Evolutionary conservation across 2,329 filamentous ascomycete genomes (phyloP).

Genomic region (Escovopsis sp.): DNA sequence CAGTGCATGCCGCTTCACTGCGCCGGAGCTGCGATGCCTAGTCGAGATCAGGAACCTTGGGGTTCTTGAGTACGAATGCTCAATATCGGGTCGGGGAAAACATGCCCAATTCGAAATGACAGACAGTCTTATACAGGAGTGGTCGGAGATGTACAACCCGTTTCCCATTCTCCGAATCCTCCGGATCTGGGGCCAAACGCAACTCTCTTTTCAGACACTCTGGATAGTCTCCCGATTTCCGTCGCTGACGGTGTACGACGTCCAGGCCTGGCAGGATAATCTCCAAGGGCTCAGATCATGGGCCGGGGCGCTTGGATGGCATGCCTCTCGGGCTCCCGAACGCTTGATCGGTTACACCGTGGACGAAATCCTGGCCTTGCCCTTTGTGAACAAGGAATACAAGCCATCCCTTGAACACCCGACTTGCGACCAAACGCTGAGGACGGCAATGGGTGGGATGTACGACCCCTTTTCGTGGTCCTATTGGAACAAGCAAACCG

Average conservation of each 20-base stretch:
- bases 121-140: conserved; percentile 31
- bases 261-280: too few relatives aligned
- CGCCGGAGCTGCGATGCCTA: conserved; percentile 25
- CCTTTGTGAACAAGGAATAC: too few relatives aligned
- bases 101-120: conserved; percentile 25
- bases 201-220: conserved; percentile 25
- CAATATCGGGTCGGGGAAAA: conserved; percentile 7
- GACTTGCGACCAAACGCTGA: too few relatives aligned
- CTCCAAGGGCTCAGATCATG: too few relatives aligned
- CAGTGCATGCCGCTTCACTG: conserved; percentile 18
- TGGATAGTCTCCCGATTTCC: conserved; percentile 29
- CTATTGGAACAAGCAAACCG: too few relatives aligned
- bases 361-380: too few relatives aligned
- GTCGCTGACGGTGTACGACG: conserved; percentile 28
- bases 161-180: conserved; percentile 33
- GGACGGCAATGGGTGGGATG: too few relatives aligned
- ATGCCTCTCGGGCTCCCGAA: too few relatives aligned
- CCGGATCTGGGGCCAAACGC: conserved; percentile 27
- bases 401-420: too few relatives aligned
- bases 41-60: conserved; percentile 30
- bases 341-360: too few relatives aligned
- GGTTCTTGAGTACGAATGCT: conserved; percentile 30
- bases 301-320: too few relatives aligned
- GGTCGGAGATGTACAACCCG: conserved; percentile 23
- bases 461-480: too few relatives aligned